Evolutionary conservation across 441 rosid genomes (phyloP).

Genomic region (Biscutella laevigata): DNA sequence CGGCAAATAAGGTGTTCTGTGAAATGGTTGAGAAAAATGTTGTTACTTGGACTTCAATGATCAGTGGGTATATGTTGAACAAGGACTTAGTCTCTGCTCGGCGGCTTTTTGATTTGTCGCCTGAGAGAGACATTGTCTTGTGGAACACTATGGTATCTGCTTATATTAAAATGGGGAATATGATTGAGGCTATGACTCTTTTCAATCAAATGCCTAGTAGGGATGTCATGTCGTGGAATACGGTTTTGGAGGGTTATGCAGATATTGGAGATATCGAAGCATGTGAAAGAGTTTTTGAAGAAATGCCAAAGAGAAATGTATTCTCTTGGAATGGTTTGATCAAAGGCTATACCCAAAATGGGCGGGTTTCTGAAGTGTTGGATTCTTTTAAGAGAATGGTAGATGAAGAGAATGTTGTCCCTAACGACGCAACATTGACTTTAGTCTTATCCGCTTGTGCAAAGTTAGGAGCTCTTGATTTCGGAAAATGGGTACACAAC

Average conservation of each 20-base stretch:
- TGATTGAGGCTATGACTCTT: slow-evolving; percentile 44
- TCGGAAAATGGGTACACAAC: slow-evolving; percentile 46
- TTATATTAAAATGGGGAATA: slow-evolving; percentile 42
- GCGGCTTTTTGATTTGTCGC: slow-evolving; percentile 46
- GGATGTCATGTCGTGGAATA: slow-evolving; percentile 64
- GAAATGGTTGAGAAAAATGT: slow-evolving; percentile 59
- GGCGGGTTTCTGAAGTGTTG: slow-evolving; percentile 33
- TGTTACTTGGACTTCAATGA: slow-evolving; percentile 59
- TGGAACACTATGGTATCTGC: slow-evolving; percentile 65
- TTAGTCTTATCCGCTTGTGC: slow-evolving; percentile 52
- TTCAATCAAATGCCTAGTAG: slow-evolving; percentile 42
- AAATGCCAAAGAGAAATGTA: slow-evolving; percentile 41
- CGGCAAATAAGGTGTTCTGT: slow-evolving; percentile 44
- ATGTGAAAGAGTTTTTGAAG: slow-evolving; percentile 39
- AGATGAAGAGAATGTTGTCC: slow-evolving; percentile 27
- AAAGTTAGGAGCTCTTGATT: slow-evolving; percentile 47
- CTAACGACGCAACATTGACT: slow-evolving; percentile 52
- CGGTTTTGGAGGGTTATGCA: slow-evolving; percentile 45
- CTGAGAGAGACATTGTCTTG: slow-evolving; percentile 52
- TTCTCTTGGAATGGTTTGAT: slow-evolving; percentile 68
- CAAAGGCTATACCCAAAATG: slow-evolving; percentile 38
- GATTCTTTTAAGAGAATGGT: slow-evolving; percentile 42
- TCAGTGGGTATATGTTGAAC: slow-evolving; percentile 38
- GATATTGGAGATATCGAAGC: slow-evolving; percentile 34
- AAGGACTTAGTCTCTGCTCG: slow-evolving; percentile 43